Evolutionary conservation across 768 basidiomycete species (phyloP), one percentile per base, ranked within the genome.

Genomic region (Dioszegia crocea): DNA sequence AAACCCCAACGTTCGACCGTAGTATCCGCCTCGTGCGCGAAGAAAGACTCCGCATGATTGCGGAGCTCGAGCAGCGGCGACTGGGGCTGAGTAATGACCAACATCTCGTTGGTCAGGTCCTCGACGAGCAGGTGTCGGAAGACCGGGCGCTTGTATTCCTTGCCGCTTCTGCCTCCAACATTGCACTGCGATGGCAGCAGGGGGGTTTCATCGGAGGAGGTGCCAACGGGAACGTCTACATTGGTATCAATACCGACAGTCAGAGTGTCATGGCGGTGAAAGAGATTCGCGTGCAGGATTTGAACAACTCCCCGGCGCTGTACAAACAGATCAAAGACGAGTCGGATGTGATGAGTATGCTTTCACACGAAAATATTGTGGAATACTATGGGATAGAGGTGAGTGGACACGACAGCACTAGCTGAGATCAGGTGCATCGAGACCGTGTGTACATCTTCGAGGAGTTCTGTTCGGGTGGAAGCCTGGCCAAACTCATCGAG

Each of bases 401-500:
- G 51, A 57, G 65, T 59, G n/a, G 21, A 6, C 5, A 8, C 31
- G 54, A 57, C 47, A 62, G 36, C n/a, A n/a, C n/a, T n/a, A 14
- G 39, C 19, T 33, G 17, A 40, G 3, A 50, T 9, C 3, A 66
- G 65, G 94, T 98, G 1, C 94, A 97, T 75, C 88, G 94, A 14
- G 94, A 97, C 80, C 92, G 93, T 78, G 91, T 98, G 17, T 98
- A 94, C 79, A 97, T 98, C 62, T 98, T 98, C 76, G 93, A 98
- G 77, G 94, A 98, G 78, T 99, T 88, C 76, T 99, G 96, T 74
- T 88, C 93, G 68, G 92, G 92, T 38, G 96, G 96, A 8, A 94
- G 91, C 76, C 77, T 99, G 60, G 91, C 88, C 0, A 83, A 88
- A 23, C 78, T 96, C 43, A 79, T 97, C 59, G 93, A 94, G 71